These are phyloP conservation scores for Penicillium angulare DNA, from an alignment of 495 filamentous ascomycete genomes.

Conservation along the genomic window DNA sequence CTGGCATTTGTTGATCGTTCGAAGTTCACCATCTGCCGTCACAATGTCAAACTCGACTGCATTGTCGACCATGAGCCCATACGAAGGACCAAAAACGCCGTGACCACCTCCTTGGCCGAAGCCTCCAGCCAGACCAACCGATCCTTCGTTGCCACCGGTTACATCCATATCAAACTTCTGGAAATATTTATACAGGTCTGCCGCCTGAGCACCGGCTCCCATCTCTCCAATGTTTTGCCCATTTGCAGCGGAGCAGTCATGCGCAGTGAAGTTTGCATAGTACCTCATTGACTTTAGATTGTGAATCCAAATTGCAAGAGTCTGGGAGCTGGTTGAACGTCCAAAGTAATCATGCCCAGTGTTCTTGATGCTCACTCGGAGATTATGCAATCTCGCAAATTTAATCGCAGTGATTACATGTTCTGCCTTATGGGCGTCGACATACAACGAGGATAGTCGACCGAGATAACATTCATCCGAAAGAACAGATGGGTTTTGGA, in stretches of 20 bases:
- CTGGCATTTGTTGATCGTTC: slow-evolving; percentile 39
- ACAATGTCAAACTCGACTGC: slow-evolving; percentile 36
- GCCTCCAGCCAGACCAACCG: slow-evolving; percentile 24
- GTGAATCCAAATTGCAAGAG: slow-evolving; percentile 43
- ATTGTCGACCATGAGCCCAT: slow-evolving; percentile 23
- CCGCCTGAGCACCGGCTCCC: slow-evolving; percentile 20
- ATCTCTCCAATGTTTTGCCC: slow-evolving; percentile 22
- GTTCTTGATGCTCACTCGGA: slow-evolving; percentile 38
- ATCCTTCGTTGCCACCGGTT: slow-evolving; percentile 18
- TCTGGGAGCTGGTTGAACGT: slow-evolving; percentile 44
- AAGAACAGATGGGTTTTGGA: background rate
- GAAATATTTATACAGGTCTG: slow-evolving; percentile 20
- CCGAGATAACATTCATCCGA: slow-evolving; percentile 9
- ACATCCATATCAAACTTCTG: slow-evolving; percentile 16
- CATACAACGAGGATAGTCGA: slow-evolving; percentile 15
- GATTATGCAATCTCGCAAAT: slow-evolving; percentile 28
- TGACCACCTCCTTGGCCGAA: slow-evolving; percentile 22
- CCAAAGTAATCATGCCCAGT: slow-evolving; percentile 53
- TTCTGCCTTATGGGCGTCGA: slow-evolving; percentile 9
- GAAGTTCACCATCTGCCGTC: slow-evolving; percentile 44
- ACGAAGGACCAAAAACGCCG: slow-evolving; percentile 10
- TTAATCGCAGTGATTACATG: slow-evolving; percentile 11
- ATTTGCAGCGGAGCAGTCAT: slow-evolving; percentile 20
- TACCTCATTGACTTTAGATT: slow-evolving; percentile 44
- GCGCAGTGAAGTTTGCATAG: slow-evolving; percentile 23